Percentiles rank a stretch among this genome's conserved stretches.
Conservation (phyloP, 257 asterid species). For the Ilex aquifolium region DNA sequence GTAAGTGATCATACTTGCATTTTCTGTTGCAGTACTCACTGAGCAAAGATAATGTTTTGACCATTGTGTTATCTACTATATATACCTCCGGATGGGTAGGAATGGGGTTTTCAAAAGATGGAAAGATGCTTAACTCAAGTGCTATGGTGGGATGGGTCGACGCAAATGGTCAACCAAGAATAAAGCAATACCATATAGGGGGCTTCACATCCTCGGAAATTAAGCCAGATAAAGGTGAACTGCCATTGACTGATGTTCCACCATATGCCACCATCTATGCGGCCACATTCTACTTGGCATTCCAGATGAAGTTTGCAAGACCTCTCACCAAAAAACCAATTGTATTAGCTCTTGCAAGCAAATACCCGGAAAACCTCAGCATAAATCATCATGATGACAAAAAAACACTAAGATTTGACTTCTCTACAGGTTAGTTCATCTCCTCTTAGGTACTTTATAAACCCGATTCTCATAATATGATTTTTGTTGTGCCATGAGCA, state of each 20-base stretch:
- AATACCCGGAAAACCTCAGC: conserved; percentile 69
- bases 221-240: conserved; percentile 61
- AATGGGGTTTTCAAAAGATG: conserved; percentile 76
- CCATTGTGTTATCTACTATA: conserved; percentile 62
- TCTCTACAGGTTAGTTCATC: conserved; percentile 57
- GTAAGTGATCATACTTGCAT: no score
- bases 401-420: conserved; percentile 49
- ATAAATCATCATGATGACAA: conserved; percentile 79
- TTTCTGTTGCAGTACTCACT: conserved; percentile 73
- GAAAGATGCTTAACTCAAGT: conserved; percentile 85
- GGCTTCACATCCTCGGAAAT: conserved; percentile 63
- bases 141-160: conserved; percentile 90
- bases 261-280: conserved; percentile 59
- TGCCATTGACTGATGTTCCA: conserved; percentile 69
- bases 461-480: no score
- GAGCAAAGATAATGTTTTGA: conserved; percentile 52
- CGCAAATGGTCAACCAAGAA: conserved; percentile 58
- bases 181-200: conserved; percentile 56
- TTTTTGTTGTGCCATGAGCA: no score
- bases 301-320: conserved; percentile 60
- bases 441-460: background rate
- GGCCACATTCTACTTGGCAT: conserved; percentile 69
- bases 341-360: conserved; percentile 65
- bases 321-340: conserved; percentile 59
- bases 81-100: conserved; percentile 94